These are phyloP conservation scores for Geotrichum candidum DNA, from an alignment of 1,139 yeast genomes.

Conservation along the genomic window DNA sequence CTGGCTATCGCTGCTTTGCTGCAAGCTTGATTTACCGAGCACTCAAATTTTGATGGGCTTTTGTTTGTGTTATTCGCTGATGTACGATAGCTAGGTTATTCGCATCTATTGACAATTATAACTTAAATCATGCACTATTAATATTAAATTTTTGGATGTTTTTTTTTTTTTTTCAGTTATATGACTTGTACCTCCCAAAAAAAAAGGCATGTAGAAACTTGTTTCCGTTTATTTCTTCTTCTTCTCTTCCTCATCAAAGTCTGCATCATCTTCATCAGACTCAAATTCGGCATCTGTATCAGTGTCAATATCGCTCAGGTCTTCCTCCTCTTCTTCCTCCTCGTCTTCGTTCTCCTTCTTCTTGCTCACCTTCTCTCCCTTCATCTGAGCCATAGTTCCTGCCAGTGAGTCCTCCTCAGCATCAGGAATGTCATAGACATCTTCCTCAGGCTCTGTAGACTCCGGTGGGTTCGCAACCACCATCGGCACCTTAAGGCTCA, in stretches of 20 bases:
- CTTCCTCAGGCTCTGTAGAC: slow-evolving; percentile 24
- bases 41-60: background rate
- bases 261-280: slow-evolving; percentile 11
- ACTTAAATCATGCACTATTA: background rate
- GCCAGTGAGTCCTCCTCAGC: slow-evolving; percentile 73
- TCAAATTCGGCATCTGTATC: slow-evolving; percentile 19
- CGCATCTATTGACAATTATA: background rate
- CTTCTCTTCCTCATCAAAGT: slow-evolving; percentile 7
- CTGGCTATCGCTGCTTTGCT: too few species aligned
- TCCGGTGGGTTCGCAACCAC: slow-evolving; percentile 35
- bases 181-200: background rate
- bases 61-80: background rate
- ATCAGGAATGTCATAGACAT: slow-evolving; percentile 40
- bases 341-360: slow-evolving; percentile 29
- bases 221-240: slow-evolving; percentile 1
- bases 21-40: background rate
- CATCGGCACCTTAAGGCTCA: slow-evolving; percentile 37
- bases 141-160: background rate
- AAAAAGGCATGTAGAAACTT: background rate
- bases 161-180: background rate
- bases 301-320: slow-evolving; percentile 15
- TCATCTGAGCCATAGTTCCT: slow-evolving; percentile 48
- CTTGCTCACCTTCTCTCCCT: slow-evolving; percentile 41
- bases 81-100: background rate
- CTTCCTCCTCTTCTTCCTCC: slow-evolving; percentile 23